These are phyloP conservation scores for Aureobasidium sp. DNA, from an alignment of 2,329 filamentous ascomycete genomes.

Conservation along the genomic window DNA sequence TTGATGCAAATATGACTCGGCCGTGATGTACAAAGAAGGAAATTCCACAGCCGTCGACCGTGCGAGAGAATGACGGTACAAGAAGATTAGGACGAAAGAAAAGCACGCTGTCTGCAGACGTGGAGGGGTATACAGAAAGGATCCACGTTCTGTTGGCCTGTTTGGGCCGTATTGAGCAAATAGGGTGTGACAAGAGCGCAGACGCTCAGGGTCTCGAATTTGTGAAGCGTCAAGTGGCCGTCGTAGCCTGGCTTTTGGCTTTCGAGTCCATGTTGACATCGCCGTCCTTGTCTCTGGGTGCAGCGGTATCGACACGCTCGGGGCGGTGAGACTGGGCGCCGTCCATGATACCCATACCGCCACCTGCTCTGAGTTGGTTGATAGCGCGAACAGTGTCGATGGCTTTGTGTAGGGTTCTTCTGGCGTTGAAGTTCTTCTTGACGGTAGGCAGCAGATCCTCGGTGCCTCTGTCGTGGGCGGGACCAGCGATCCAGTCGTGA, in stretches of 20 bases:
- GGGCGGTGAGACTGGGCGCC: slow-evolving; percentile 51
- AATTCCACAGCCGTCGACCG: background rate
- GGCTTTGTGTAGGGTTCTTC: slow-evolving; percentile 56
- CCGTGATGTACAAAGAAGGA: background rate
- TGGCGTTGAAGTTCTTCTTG: slow-evolving; percentile 63
- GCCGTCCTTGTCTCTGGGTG: slow-evolving; percentile 18
- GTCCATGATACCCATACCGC: slow-evolving; percentile 51
- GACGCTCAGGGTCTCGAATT: too few relatives aligned
- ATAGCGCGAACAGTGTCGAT: slow-evolving; percentile 62
- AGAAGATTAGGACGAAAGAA: background rate
- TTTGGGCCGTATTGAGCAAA: too few relatives aligned
- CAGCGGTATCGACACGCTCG: slow-evolving; percentile 19
- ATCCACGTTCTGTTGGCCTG: background rate
- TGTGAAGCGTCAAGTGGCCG: background rate
- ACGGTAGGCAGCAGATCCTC: slow-evolving; percentile 55
- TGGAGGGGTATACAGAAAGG: slow-evolving; percentile 6
- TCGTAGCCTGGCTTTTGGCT: background rate
- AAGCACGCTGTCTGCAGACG: background rate
- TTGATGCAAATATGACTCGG: background rate
- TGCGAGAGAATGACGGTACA: background rate
- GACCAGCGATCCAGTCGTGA: slow-evolving; percentile 56
- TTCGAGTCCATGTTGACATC: slow-evolving; percentile 32
- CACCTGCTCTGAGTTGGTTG: slow-evolving; percentile 56
- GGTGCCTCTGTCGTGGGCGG: slow-evolving; percentile 37
- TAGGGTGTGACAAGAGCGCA: background rate